phyloP scores from a whole-genome alignment of 2,329 filamentous ascomycete species.

The Colletotrichum higginsianum region DNA sequence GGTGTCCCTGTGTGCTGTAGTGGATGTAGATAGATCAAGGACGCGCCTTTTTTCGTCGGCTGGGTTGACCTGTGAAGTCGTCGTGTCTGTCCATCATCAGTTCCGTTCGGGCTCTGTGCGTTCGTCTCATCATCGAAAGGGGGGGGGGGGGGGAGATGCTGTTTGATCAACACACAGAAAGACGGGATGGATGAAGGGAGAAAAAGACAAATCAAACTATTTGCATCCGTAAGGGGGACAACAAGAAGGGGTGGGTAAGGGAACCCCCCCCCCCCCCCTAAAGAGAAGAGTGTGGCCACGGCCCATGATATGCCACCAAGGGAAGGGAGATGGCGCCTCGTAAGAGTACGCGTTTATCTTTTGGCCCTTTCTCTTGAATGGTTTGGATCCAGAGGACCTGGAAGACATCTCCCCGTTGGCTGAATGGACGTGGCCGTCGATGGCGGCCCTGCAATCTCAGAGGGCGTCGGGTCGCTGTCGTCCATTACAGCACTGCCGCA shows the following conservation, averaged over 20 bases:
- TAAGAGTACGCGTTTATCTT: constrained; percentile 19
- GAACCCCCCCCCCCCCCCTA: no score
- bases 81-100: neutral
- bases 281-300: no score
- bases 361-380: neutral
- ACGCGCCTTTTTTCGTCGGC: no score
- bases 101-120: constrained; percentile 6
- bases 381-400: no score
- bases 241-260: no score
- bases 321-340: neutral
- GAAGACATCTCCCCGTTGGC: constrained; percentile 9
- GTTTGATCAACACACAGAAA: constrained; percentile 18
- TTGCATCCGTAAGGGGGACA: no score
- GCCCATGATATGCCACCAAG: no score
- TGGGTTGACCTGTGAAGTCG: constrained; percentile 23
- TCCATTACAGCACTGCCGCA: no score
- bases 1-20: no score
- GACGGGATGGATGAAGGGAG: no score
- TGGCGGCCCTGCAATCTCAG: constrained; percentile 39
- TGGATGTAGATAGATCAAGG: no score
- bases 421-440: constrained; percentile 30
- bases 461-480: constrained; percentile 11
- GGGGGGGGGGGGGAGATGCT: neutral
- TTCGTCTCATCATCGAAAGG: constrained; percentile 24
- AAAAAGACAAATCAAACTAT: no score